A percentile compares a stretch with the other conserved stretches of the same genome.
These are phyloP conservation scores for Mycena epipterygia DNA, from an alignment of 768 basidiomycete species.

Conservation along the genomic window DNA sequence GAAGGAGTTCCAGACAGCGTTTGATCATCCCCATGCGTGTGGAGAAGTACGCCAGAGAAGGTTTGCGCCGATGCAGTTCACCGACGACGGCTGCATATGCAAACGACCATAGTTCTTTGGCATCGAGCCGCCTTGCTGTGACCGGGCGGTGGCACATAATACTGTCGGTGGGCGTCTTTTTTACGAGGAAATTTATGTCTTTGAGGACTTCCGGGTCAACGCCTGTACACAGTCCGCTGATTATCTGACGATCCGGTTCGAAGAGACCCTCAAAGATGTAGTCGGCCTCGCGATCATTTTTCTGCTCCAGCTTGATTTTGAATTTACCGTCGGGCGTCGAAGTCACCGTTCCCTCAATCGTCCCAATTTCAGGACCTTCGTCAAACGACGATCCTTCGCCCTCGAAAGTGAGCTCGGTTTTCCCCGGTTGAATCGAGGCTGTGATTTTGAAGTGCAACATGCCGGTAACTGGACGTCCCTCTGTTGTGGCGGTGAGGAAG, in stretches of 20 bases:
- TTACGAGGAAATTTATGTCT: not conserved
- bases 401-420: not conserved
- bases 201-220: not conserved
- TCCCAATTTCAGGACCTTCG: not conserved
- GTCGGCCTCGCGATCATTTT: not conserved
- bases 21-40: not conserved
- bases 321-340: not conserved
- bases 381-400: not conserved
- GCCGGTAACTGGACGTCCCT: not conserved
- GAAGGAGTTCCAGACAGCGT: not conserved
- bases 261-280: not conserved
- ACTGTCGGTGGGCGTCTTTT: not conserved
- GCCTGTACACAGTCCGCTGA: not conserved
- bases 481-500: conserved; percentile 3
- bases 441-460: conserved; percentile 19
- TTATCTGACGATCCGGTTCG: not conserved
- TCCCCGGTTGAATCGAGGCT: not conserved
- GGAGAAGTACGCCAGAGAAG: not conserved
- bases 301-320: not conserved
- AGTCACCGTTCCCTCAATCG: not conserved
- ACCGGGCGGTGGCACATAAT: not conserved
- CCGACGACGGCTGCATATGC: not conserved
- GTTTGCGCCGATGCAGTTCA: not conserved
- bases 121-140: not conserved
- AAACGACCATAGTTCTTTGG: not conserved